Evolutionary conservation across 495 filamentous ascomycete genomes (phyloP).

Genomic region (Annulohypoxylon moriforme): DNA sequence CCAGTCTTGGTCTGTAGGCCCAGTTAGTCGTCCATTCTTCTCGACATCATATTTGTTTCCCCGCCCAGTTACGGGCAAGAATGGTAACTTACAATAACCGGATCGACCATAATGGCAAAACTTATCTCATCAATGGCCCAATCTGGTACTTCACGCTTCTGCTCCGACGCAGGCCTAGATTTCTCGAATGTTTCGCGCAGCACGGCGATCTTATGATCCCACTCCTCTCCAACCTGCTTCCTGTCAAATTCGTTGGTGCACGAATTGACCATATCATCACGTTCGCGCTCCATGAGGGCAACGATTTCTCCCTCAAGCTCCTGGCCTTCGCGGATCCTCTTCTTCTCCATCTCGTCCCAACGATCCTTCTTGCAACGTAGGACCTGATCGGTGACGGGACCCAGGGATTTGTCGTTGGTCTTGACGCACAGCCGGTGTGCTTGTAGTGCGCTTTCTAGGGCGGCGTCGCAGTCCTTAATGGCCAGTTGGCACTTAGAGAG

Average conservation of each 20-base stretch:
- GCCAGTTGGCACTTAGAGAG: constrained; percentile 85
- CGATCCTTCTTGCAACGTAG: constrained; percentile 81
- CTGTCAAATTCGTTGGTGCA: constrained; percentile 52
- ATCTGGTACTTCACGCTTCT: constrained; percentile 80
- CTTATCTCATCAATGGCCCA: constrained; percentile 90
- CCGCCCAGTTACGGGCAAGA: not conserved
- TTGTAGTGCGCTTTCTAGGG: constrained; percentile 73
- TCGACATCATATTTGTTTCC: not conserved
- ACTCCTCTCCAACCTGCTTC: constrained; percentile 66
- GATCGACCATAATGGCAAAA: constrained; percentile 93
- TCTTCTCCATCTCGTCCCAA: constrained; percentile 70
- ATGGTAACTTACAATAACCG: constrained; percentile 73
- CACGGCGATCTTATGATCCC: constrained; percentile 68
- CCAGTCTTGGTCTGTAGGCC: constrained; percentile 78
- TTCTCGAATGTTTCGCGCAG: constrained; percentile 71
- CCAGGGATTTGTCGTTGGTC: constrained; percentile 68
- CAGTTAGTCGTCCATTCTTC: constrained; percentile 21
- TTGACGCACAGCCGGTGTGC: constrained; percentile 79
- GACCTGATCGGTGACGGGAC: constrained; percentile 73
- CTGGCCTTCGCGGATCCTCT: constrained; percentile 55
- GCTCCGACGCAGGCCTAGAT: constrained; percentile 59
- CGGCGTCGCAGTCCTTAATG: constrained; percentile 78
- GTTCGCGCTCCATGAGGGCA: constrained; percentile 51
- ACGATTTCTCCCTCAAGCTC: constrained; percentile 68
- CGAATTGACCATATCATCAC: constrained; percentile 36